Base-by-base conservation (phyloP, 2,329 filamentous ascomycete genomes). In the Fusarium circinatum region DNA sequence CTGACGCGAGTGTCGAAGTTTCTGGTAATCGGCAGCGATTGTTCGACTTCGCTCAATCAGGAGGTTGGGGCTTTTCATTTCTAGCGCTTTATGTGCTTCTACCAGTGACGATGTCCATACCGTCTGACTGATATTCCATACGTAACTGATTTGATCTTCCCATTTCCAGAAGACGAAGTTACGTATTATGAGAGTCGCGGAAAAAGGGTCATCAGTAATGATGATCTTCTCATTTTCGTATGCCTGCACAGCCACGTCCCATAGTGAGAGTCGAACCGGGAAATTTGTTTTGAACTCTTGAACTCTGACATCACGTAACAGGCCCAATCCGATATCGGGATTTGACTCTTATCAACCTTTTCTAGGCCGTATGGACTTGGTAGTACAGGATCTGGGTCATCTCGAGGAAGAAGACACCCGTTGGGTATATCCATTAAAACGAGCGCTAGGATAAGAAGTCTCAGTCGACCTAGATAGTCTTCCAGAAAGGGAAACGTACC, bases 381-480 rank as follows among this genome's bases (percentile, higher is more conserved):
- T 15, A 39, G 5, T 9, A 8, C 18, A 1, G 34, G 24, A 1
- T 3, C 3, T 20, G 26, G 3, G 4, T 49, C 24, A 6, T 11
- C n/a, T 5, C 6, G 5, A 2, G 38, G 49, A 36, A 62, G 12
- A 0, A 56, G 20, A 1, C 26, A 62, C 6, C 48, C 59, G 11
- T 22, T 10, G 4, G 39, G 26, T 8, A 12, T 6, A 7, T 62
- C 59, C 38, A 62, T 44, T 4, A 62, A 20, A 3, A 62, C 32
- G 1, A 62, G 13, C 1, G 30, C 59, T 56, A 8, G 5, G 8
- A n/a, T 11, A 0, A 34, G 7, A 36, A 2, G 5, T 0, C 8
- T n/a, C 3, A 28, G 9, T 38, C 8, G 5, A 5, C n/a, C 10
- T 2, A 22, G 2, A 5, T 11, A 6, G 18, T 20, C 10, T 3